Evolutionary conservation across 257 asterid species (phyloP).

Genomic region (Vinca minor): DNA sequence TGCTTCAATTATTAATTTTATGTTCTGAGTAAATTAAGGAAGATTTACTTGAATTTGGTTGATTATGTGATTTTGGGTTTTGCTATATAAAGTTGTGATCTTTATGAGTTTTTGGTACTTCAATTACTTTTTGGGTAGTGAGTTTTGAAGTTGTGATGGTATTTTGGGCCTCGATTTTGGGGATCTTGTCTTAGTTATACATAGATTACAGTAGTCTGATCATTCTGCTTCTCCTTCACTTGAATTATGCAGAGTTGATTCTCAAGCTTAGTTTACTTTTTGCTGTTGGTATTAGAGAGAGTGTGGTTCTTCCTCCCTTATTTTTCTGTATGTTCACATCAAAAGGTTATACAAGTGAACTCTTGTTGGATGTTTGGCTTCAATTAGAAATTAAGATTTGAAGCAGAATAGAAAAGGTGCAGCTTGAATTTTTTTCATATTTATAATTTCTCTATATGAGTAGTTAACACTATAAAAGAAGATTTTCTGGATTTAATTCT

Average conservation of each 20-base stretch:
- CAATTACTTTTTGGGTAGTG: background rate
- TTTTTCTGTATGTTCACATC: background rate
- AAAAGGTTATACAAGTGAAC: background rate
- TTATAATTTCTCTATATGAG: background rate
- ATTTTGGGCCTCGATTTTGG: background rate
- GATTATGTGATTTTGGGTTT: background rate
- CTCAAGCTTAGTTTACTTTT: background rate
- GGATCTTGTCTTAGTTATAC: background rate
- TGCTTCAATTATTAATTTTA: too few relatives aligned
- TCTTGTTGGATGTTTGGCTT: background rate
- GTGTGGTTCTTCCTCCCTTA: background rate
- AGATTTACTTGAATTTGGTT: slow-evolving; percentile 10
- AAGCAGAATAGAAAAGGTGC: background rate
- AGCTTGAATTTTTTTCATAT: background rate
- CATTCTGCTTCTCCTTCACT: background rate
- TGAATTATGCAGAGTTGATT: background rate
- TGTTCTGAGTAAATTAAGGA: slow-evolving; percentile 6
- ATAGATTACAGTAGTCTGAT: background rate
- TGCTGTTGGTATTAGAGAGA: background rate
- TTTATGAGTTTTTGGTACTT: background rate
- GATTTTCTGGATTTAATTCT: background rate
- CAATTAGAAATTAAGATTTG: too few relatives aligned
- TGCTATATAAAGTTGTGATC: slow-evolving; percentile 3
- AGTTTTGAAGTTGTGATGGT: background rate
- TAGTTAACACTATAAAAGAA: too few relatives aligned